Evolutionary conservation across 345 rosid species (phyloP).

Genomic region (Dipteronia dyeriana): DNA sequence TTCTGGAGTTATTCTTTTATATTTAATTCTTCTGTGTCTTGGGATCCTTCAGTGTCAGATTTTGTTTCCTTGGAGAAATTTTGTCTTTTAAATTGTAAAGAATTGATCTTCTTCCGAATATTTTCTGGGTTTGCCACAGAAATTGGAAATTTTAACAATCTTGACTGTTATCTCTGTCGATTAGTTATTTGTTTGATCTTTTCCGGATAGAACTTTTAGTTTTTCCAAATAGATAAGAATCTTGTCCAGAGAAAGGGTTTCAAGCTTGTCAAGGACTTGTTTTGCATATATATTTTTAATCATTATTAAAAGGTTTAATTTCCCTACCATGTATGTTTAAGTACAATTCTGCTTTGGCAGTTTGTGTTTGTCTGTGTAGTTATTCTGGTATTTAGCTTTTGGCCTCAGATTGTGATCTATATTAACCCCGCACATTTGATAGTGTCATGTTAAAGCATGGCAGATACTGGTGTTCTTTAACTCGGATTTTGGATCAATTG

Average conservation of each 20-base stretch:
- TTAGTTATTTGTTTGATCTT: constrained; percentile 9
- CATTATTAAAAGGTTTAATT: not conserved
- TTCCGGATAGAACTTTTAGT: not conserved
- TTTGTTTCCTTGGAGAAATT: constrained; percentile 22
- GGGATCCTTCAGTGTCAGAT: constrained; percentile 36
- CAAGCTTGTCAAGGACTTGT: constrained; percentile 10
- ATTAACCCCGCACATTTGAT: constrained; percentile 10
- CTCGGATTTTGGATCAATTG: constrained; percentile 12
- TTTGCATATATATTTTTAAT: not conserved
- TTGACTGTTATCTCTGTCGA: not conserved
- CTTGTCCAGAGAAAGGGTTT: constrained; percentile 20
- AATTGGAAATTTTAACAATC: not conserved
- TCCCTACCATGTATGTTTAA: constrained; percentile 7
- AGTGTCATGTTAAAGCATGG: constrained; percentile 8
- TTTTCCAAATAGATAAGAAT: not conserved
- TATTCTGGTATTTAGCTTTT: constrained; percentile 11
- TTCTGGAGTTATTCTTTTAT: constrained; percentile 20
- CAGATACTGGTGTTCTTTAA: not conserved
- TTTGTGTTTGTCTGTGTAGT: constrained; percentile 27
- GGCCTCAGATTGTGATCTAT: constrained; percentile 11
- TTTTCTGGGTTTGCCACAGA: constrained; percentile 8
- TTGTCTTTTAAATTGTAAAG: not conserved
- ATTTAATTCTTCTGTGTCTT: constrained; percentile 23
- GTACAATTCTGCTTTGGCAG: constrained; percentile 29
- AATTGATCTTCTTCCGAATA: constrained; percentile 9